phyloP scores from a whole-genome alignment of 2,329 filamentous ascomycete genomes.

The Pseudogymnoascus sp. region DNA sequence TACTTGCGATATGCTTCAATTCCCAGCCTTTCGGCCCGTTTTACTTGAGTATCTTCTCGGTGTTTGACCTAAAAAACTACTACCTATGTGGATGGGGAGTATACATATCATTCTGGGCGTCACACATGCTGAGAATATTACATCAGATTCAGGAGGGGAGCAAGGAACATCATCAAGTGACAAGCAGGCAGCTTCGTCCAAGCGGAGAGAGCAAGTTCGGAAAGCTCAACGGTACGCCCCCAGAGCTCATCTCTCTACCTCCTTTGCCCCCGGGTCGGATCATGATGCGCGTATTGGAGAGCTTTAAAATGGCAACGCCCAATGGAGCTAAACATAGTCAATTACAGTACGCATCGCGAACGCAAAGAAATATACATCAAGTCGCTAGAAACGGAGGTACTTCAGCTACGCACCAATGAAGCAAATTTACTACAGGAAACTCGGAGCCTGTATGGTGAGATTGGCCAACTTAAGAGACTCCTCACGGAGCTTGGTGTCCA shows the following conservation, averaged over 20 bases:
- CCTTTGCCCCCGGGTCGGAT: background rate
- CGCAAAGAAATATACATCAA: constrained; percentile 26
- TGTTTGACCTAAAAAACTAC: background rate
- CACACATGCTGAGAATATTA: background rate
- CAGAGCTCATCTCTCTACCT: too few species aligned
- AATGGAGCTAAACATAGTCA: background rate
- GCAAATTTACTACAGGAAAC: constrained; percentile 17
- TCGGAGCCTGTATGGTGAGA: constrained; percentile 13
- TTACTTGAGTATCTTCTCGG: background rate
- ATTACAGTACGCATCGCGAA: constrained; percentile 23
- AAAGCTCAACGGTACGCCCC: background rate
- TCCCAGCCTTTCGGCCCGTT: background rate
- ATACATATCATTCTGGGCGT: background rate
- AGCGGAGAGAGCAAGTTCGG: background rate
- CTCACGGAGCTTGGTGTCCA: constrained; percentile 10
- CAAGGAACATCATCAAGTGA: background rate
- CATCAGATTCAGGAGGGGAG: background rate
- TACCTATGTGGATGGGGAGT: background rate
- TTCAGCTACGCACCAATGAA: constrained; percentile 16
- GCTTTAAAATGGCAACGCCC: too few species aligned
- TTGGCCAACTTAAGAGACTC: constrained; percentile 14
- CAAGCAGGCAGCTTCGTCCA: background rate
- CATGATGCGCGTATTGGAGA: background rate
- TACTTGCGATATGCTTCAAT: background rate
- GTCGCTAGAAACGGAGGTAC: constrained; percentile 23